These are phyloP conservation scores for Pythium folliculosum DNA, from an alignment of 352 stramenopile species.

Conservation along the genomic window DNA sequence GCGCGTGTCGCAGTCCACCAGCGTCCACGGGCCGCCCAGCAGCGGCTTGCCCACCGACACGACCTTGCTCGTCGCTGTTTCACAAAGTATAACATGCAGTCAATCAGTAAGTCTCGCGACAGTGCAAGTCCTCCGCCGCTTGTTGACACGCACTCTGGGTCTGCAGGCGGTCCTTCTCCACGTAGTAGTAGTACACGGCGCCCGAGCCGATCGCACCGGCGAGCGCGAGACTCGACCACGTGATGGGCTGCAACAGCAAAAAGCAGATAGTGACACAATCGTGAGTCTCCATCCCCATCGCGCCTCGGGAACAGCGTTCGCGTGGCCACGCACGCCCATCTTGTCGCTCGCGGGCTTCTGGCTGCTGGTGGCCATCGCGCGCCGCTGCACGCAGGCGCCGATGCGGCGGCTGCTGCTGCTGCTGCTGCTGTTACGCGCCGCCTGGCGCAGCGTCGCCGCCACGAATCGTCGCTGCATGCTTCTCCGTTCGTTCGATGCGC, in stretches of 20 bases:
- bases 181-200: constrained; percentile 88
- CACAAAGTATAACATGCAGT: not conserved
- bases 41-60: constrained; percentile 90
- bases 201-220: constrained; percentile 68
- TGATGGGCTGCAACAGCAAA: constrained; percentile 58
- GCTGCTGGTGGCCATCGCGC: constrained; percentile 45
- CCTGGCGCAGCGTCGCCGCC: constrained; percentile 24
- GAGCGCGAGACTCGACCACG: constrained; percentile 82
- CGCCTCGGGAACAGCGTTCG: no score
- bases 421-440: constrained; percentile 5
- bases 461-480: constrained; percentile 25
- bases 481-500: not conserved
- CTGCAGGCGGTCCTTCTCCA: constrained; percentile 87
- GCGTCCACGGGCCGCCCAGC: constrained; percentile 91
- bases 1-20: constrained; percentile 90
- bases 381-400: constrained; percentile 14
- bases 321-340: constrained; percentile 60
- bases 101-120: not conserved
- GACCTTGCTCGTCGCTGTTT: constrained; percentile 83
- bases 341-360: constrained; percentile 48
- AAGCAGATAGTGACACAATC: not conserved
- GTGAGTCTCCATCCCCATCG: no score
- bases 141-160: constrained; percentile 60
- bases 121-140: not conserved
- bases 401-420: not conserved